Conservation (phyloP, 2,329 filamentous ascomycete genomes). For the Aurifilum marmelostoma region DNA sequence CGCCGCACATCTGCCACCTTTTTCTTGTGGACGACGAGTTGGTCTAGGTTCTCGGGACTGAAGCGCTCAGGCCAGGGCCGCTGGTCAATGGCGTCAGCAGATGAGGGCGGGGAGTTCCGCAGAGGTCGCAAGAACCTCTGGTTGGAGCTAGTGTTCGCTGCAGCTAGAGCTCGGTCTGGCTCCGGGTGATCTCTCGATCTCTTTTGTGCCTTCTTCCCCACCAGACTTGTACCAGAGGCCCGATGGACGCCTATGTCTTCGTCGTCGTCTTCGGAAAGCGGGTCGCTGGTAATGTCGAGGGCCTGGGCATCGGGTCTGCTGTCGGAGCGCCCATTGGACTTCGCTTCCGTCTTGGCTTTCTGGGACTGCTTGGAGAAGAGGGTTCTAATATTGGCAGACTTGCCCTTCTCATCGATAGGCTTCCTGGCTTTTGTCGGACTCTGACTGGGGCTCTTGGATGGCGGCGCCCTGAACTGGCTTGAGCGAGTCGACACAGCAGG, state of each 20-base stretch:
- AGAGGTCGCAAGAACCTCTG: constrained; percentile 57
- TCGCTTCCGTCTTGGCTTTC: constrained; percentile 44
- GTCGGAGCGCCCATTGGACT: constrained; percentile 34
- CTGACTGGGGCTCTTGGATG: constrained; percentile 44
- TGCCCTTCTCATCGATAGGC: constrained; percentile 51
- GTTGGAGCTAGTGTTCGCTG: constrained; percentile 41
- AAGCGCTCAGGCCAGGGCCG: constrained; percentile 90
- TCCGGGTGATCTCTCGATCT: constrained; percentile 46
- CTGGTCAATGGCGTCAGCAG: constrained; percentile 49
- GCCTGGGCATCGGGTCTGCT: constrained; percentile 33
- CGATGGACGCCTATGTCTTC: constrained; percentile 58
- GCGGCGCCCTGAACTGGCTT: constrained; percentile 32
- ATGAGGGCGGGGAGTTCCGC: constrained; percentile 35
- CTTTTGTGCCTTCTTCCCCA: constrained; percentile 60
- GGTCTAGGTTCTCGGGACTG: constrained; percentile 72
- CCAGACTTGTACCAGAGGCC: constrained; percentile 55
- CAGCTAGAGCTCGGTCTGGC: constrained; percentile 34
- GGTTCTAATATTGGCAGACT: constrained; percentile 59
- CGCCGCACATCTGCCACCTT: constrained; percentile 84
- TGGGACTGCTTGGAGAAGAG: constrained; percentile 67
- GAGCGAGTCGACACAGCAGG: constrained; percentile 33
- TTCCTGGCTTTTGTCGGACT: constrained; percentile 51
- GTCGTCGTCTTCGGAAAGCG: constrained; percentile 65
- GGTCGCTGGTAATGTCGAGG: constrained; percentile 55
- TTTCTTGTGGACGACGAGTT: constrained; percentile 91